Base-by-base conservation (phyloP, 148 eudicot genomes). In the Rhododendron vialii region DNA sequence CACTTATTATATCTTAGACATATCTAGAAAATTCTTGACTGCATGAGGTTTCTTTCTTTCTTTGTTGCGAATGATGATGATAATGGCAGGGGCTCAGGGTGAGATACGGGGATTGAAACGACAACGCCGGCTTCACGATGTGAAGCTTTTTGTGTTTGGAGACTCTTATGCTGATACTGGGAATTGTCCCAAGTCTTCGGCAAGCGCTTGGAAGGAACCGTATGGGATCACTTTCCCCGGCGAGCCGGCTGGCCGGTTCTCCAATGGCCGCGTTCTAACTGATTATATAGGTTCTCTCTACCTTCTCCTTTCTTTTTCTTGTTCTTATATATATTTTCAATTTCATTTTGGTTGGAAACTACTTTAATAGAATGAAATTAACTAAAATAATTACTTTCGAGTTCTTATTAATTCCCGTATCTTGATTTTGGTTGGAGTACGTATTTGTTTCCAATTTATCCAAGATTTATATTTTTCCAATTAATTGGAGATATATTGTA, bases 161-260 rank as follows among this genome's bases (percentile, higher is more conserved):
- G 81, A 78, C 53, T 78, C 81, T 1, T 78, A 78, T 11, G 81
- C 33, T 78, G 81, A 78, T n/a, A 78, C 81, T 45, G 81, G 81
- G 17, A 78, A 78, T 12, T 22, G 53, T 13, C 55, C 81, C 2
- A 3, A 43, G 53, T 0, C 15, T 28, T 28, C 13, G 7, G 88
- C 88, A 1, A 51, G 28, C 45, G 87, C 93, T 7, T 91, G 93
- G 93, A 88, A 82, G 77, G 36, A 82, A 24, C 93, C 93, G 1
- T 92, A 90, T 45, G 93, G 93, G 43, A 45, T 83, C 80, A 92
- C 91, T 51, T 92, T 90, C 41, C 93, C 93, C 33, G 93, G 93
- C 2, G 87, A 83, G 73, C 93, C 93, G 12, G 84, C 89, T 51
- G 93, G 93, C 69, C 75, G 93, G 5, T 90, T 84, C 78, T 92